These are phyloP conservation scores for Trametes gibbosa DNA, from an alignment of 768 basidiomycete genomes.

Conservation along the genomic window DNA sequence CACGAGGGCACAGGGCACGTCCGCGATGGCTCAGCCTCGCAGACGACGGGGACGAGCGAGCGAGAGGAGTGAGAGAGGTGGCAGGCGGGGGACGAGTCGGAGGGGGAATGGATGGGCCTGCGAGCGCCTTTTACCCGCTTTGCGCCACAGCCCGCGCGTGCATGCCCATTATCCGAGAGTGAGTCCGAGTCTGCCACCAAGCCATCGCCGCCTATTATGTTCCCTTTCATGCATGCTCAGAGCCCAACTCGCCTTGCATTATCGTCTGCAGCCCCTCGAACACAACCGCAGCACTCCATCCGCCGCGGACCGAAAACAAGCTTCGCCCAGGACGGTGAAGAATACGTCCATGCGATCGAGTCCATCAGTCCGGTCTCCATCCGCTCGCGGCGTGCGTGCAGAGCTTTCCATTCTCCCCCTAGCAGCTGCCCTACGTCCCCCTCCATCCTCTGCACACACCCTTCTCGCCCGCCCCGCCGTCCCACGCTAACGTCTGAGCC, in stretches of 20 bases:
- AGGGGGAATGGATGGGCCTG: background rate
- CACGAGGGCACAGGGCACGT: background rate
- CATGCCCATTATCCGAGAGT: too few relatives aligned
- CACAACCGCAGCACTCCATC: background rate
- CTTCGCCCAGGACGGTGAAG: background rate
- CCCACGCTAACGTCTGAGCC: conserved; percentile 5
- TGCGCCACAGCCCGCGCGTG: background rate
- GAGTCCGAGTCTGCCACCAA: too few relatives aligned
- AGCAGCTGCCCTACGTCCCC: conserved; percentile 7
- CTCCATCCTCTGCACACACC: background rate
- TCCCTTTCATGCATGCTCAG: background rate
- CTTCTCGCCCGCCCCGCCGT: conserved; percentile 7
- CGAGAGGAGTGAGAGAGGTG: background rate
- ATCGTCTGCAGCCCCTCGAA: background rate
- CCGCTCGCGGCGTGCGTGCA: conserved; percentile 21
- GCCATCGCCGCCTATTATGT: background rate
- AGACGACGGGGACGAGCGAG: background rate
- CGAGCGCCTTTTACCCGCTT: background rate
- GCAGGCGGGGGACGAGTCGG: background rate
- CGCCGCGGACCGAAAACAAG: background rate
- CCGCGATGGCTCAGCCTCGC: background rate
- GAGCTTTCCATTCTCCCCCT: conserved; percentile 22
- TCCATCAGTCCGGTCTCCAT: conserved; percentile 3
- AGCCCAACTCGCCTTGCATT: background rate
- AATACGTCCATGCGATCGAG: conserved; percentile 3